Evolutionary conservation across 2,329 filamentous ascomycete species (phyloP), one percentile per base, ranked within the genome.

Genomic region (Ophiocordyceps sinensis): DNA sequence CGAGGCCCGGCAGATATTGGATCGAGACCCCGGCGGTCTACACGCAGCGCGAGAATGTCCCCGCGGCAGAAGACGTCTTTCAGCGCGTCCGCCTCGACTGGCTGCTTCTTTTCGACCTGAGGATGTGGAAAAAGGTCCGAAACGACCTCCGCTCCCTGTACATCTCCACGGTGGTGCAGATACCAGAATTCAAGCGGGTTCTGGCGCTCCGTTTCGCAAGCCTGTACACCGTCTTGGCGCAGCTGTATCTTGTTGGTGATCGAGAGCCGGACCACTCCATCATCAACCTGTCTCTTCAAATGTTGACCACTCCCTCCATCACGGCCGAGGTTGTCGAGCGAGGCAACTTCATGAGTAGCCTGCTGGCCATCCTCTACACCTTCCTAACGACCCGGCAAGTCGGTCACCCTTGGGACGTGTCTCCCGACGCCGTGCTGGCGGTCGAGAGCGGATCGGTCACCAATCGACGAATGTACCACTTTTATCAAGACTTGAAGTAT

Each of bases 241-340:
- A 98, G 57, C 68, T 98, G 4, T 98, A 96, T 58, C 74, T 98
- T 28, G 91, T 98, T 48, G 89, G 89, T 13, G 91, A 98, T 56
- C 75, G 91, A 47, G 91, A 98, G 58, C 91, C 91, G 3, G 91
- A 98, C 54, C 89, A 96, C 60, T 96, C 89, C 11, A 96, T 98
- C 55, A 94, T 98, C 68, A 95, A 95, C 56, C 75, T 98, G 31
- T 96, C 89, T 5, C 67, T 96, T 28, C 91, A 98, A 57, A 93
- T 98, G 77, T 68, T 98, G 46, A 98, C 91, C 0, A 95, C 91
- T 0, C 88, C 91, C 2, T 94, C 89, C 0, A 96, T 98, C 49
- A 96, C 89, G 0, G 84, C 87, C 36, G 93, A 98, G 61, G 84
- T 96, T 39, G 86, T 98, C 9, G 85, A 94, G 53, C 77, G 87